phyloP scores from a whole-genome alignment of 2,329 filamentous ascomycete genomes.

The Epichloe glyceriae region DNA sequence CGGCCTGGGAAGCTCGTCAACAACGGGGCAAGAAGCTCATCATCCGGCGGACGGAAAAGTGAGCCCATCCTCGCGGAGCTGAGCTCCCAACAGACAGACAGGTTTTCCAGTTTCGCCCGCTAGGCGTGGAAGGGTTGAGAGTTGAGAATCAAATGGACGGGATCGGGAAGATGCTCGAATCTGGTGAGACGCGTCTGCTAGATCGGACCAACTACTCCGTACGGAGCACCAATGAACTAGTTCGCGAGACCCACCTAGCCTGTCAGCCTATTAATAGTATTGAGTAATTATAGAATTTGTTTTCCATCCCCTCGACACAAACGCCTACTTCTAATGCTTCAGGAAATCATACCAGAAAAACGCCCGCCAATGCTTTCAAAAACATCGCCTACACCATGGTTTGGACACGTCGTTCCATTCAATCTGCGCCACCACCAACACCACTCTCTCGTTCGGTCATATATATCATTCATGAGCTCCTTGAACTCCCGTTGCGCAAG shows the following conservation, averaged over 20 bases:
- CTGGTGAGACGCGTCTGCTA: too few species aligned
- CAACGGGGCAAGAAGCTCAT: slow-evolving; percentile 33
- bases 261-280: too few species aligned
- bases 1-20: slow-evolving; percentile 41
- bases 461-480: slow-evolving; percentile 19
- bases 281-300: too few species aligned
- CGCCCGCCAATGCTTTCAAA: slow-evolving; percentile 4
- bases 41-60: slow-evolving; percentile 39
- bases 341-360: not conserved
- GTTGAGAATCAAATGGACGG: too few species aligned
- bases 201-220: too few species aligned
- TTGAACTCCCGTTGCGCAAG: slow-evolving; percentile 19
- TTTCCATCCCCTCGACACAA: not conserved
- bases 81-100: too few species aligned
- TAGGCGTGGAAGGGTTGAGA: too few species aligned
- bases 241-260: too few species aligned
- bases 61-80: slow-evolving; percentile 18
- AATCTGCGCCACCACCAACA: slow-evolving; percentile 18
- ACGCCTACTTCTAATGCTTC: not conserved
- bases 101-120: too few species aligned
- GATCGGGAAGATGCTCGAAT: too few species aligned
- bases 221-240: too few species aligned
- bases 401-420: not conserved
- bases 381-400: not conserved
- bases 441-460: slow-evolving; percentile 21